Conservation (phyloP, 768 basidiomycete species). For the Agaricus blazei region DNA sequence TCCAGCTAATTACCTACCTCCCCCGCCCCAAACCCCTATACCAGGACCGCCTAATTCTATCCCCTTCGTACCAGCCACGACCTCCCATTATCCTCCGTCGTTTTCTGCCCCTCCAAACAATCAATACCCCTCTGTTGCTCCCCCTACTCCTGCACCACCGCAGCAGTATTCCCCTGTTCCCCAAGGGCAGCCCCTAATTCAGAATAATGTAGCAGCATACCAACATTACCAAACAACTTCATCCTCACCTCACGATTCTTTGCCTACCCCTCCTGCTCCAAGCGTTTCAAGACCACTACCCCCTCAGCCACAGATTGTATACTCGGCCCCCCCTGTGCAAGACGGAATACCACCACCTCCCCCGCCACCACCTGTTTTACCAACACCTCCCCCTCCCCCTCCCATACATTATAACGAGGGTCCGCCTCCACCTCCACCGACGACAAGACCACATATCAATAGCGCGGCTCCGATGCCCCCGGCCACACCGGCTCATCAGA, state of each 20-base stretch:
- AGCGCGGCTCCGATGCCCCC: constrained; percentile 21
- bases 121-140: constrained; percentile 31
- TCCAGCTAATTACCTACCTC: constrained; percentile 20
- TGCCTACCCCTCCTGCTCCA: constrained; percentile 8
- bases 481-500: constrained; percentile 19
- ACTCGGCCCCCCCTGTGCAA: constrained; percentile 36
- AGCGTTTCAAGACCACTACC: constrained; percentile 19
- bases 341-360: constrained; percentile 28
- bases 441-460: constrained; percentile 17
- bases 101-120: constrained; percentile 26
- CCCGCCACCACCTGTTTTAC: constrained; percentile 19
- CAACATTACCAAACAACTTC: constrained; percentile 22
- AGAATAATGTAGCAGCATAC: constrained; percentile 1
- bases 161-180: constrained; percentile 33
- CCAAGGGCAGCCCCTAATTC: constrained; percentile 19
- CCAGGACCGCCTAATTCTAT: constrained; percentile 20
- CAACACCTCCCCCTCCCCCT: constrained; percentile 20
- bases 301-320: constrained; percentile 25
- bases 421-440: constrained; percentile 4
- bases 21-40: constrained; percentile 19
- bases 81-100: constrained; percentile 32
- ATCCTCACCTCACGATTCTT: constrained; percentile 28
- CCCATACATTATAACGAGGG: constrained; percentile 16
- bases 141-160: constrained; percentile 30
- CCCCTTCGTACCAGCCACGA: constrained; percentile 22